Evolutionary conservation across 441 rosid species (phyloP), one percentile per base, ranked within the genome.

Genomic region (Melianthus villosus): DNA sequence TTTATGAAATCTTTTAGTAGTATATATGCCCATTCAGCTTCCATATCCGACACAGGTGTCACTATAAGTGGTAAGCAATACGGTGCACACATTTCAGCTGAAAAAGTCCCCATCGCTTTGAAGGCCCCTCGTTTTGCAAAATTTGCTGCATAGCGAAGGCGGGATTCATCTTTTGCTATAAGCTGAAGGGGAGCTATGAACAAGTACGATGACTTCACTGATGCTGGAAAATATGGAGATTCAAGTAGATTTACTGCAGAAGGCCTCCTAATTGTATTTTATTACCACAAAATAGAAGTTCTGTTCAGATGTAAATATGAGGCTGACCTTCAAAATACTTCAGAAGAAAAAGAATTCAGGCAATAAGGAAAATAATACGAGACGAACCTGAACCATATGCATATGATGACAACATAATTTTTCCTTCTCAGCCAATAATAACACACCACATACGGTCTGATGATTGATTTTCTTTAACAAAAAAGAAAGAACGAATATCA

Each of bases 121-220:
- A 86, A 48, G 40, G 77, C 86, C 48, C 97, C 97, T 53, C 68
- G 73, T 68, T 77, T 82, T 35, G 75, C 83, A 72, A 86, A 77
- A 59, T 64, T 82, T 54, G 94, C 79, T 19, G 86, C 83, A 67
- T 77, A 86, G 41, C 52, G 63, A 57, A 82, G 83, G 40, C 78
- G 71, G 51, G 93, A 56, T 56, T 44, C 75, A 68, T 63, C 70
- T 53, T 68, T 73, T 25, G 80, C 85, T 27, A 71, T 42, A 57
- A 82, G 76, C 65, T 82, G 89, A 57, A 82, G 78, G 2, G 94
- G 93, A 27, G 93, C 84, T 54, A 79, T 51, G 68, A 82, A 82
- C 56, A 79, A 61, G 71, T 86, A 77, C 40, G 81, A 64, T 22
- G 94, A 79, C 70, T 62, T 75, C 63, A 79, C 73, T 11, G 85